Evolutionary conservation across 192 early-diverging fungal genomes (phyloP).

Genomic region (Coemansia sp.): DNA sequence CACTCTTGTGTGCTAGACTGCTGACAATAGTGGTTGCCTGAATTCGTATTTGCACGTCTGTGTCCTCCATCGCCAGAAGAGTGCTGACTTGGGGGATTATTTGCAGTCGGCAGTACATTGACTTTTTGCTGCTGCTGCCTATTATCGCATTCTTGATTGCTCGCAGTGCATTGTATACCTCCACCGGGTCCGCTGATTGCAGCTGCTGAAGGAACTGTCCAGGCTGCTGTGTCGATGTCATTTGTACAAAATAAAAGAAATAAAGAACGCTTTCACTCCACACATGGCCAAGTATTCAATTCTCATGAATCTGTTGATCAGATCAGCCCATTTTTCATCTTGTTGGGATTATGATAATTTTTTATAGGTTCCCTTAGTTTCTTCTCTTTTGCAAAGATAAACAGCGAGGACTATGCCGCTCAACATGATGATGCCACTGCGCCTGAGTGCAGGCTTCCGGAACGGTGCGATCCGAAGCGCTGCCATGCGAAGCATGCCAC

Average conservation of each 20-base stretch:
- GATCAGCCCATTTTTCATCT: background rate
- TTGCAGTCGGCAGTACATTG: slow-evolving; percentile 37
- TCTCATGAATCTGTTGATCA: background rate
- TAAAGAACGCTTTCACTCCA: background rate
- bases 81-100: slow-evolving; percentile 36
- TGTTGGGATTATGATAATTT: background rate
- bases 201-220: slow-evolving; percentile 29
- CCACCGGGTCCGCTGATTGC: slow-evolving; percentile 42
- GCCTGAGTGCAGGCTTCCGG: slow-evolving; percentile 15
- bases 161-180: slow-evolving; percentile 44
- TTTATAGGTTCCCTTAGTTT: background rate
- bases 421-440: slow-evolving; percentile 33
- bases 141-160: slow-evolving; percentile 51
- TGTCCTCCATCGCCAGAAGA: slow-evolving; percentile 31
- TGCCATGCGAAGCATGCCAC: slow-evolving; percentile 4
- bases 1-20: slow-evolving; percentile 45
- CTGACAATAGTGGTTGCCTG: slow-evolving; percentile 45
- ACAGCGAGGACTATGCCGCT: slow-evolving; percentile 1
- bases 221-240: slow-evolving; percentile 24
- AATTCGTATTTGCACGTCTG: slow-evolving; percentile 37
- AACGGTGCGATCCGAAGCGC: slow-evolving; percentile 3
- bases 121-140: slow-evolving; percentile 48
- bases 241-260: slow-evolving; percentile 3
- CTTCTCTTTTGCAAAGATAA: too few relatives aligned
- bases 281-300: too few relatives aligned